A percentile compares a stretch with the other conserved stretches of the same genome.
phyloP scores from a whole-genome alignment of 768 basidiomycete species.

The Xanthoconium purpureum region DNA sequence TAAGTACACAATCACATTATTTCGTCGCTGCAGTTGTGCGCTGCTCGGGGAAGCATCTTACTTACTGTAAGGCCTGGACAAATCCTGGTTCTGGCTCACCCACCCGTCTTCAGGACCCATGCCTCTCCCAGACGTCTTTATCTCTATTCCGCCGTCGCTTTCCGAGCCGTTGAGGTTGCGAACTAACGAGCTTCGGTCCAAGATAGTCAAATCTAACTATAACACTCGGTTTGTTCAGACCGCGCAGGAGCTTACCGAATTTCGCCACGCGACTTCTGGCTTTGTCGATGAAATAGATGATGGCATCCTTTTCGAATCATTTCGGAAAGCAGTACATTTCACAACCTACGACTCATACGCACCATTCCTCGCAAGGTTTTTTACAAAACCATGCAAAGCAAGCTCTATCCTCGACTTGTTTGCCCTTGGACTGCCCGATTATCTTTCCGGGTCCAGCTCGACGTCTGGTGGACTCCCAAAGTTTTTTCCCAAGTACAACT shows the following conservation, averaged over 20 bases:
- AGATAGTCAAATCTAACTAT: not conserved
- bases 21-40: no score
- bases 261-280: not conserved
- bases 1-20: no score
- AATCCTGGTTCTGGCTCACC: no score
- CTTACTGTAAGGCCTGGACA: no score
- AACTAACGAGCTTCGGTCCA: not conserved
- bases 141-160: not conserved
- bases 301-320: constrained; percentile 1
- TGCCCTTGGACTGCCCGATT: constrained; percentile 18
- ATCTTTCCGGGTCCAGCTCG: constrained; percentile 10
- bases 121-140: not conserved
- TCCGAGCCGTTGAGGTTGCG: not conserved
- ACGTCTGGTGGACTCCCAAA: constrained; percentile 1
- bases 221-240: constrained; percentile 2
- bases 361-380: not conserved
- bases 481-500: constrained; percentile 10
- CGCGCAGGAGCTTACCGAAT: not conserved
- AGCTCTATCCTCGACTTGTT: constrained; percentile 5
- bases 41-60: no score
- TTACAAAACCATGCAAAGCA: not conserved
- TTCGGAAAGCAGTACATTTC: constrained; percentile 7
- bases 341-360: constrained; percentile 15
- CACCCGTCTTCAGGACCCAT: not conserved
- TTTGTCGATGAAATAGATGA: not conserved